These are phyloP conservation scores for Salicornia ramosissima DNA, from an alignment of 148 eudicot genomes.

Conservation along the genomic window DNA sequence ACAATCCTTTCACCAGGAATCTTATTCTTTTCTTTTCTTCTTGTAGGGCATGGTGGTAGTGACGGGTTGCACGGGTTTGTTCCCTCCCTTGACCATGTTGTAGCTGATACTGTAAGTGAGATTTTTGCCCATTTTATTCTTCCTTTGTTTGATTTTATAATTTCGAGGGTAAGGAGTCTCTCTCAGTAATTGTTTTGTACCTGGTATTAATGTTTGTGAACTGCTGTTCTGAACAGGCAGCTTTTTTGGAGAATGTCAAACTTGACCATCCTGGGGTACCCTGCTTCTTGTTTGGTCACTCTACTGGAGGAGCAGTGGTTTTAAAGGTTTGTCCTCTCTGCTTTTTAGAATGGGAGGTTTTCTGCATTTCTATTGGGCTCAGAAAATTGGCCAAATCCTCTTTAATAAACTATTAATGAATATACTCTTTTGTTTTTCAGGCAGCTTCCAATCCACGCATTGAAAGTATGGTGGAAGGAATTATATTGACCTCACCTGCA, in stretches of 20 bases:
- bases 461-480: slow-evolving; percentile 59
- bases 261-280: slow-evolving; percentile 69
- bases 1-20: not conserved
- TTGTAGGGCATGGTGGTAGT: slow-evolving; percentile 92
- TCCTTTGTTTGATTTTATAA: not conserved
- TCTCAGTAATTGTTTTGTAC: not conserved
- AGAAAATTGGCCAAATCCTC: not conserved
- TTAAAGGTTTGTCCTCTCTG: slow-evolving; percentile 46
- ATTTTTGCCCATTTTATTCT: slow-evolving; percentile 4
- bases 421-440: slow-evolving; percentile 24
- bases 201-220: slow-evolving; percentile 9
- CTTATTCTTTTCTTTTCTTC: not conserved
- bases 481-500: slow-evolving; percentile 91
- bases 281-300: slow-evolving; percentile 90
- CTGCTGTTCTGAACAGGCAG: slow-evolving; percentile 37
- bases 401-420: not conserved
- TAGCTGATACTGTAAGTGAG: slow-evolving; percentile 74
- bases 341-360: not conserved
- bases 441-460: slow-evolving; percentile 34
- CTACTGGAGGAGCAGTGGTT: slow-evolving; percentile 91
- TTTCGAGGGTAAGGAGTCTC: not conserved
- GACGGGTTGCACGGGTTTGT: slow-evolving; percentile 97
- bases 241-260: slow-evolving; percentile 64
- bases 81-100: slow-evolving; percentile 89
- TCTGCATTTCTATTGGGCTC: not conserved